Base-by-base conservation (phyloP, 75 land plant species). In the Cupressus sempervirens region DNA sequence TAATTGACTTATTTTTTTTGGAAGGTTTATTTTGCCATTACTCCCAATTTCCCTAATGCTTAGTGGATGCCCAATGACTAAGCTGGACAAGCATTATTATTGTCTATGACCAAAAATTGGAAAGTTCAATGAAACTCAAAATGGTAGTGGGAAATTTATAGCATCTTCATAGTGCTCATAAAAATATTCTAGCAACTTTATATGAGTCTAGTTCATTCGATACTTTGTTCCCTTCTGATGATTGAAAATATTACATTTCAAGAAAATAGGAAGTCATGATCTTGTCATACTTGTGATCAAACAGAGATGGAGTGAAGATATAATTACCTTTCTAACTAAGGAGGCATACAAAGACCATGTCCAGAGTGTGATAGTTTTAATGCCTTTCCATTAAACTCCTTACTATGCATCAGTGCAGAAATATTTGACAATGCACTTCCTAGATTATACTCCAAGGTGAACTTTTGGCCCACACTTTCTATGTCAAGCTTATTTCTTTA, bases 371-470 rank as follows among this genome's bases (percentile, higher is more conserved):
- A 77, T 91, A 41, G 94, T 96, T 82, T 83, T 98, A 35, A 98
- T 91, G 93, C 98, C 95, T 13, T 98, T 98, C 89, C 99, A 98
- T 86, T 88, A 95, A 52, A 98, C 99, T 76, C 98, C 99, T 46
- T 96, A 93, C 85, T 98, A 98, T 86, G 93, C 98, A 16, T 84
- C 91, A 41, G 85, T 98, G 40, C 99, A 98, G 70, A 75, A 73
- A 45, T 85, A 98, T 80, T 30, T 98, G 58, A 88, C 98, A 5
- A 93, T 98, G 98, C 92, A 90, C 8, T 96, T 98, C 87, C 84
- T 98, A 53, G 99, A 98, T 81, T 98, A 98, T 88, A 83, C 99
- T 80, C 99, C 99, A 36, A 96, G 99, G 99, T 94, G 67, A 73
- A 8, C 9, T 40, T 50, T 53, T 52, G 35, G 38, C 36, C 34